phyloP scores from a whole-genome alignment of 495 filamentous ascomycete genomes.

The Ascodesmis nigricans region DNA sequence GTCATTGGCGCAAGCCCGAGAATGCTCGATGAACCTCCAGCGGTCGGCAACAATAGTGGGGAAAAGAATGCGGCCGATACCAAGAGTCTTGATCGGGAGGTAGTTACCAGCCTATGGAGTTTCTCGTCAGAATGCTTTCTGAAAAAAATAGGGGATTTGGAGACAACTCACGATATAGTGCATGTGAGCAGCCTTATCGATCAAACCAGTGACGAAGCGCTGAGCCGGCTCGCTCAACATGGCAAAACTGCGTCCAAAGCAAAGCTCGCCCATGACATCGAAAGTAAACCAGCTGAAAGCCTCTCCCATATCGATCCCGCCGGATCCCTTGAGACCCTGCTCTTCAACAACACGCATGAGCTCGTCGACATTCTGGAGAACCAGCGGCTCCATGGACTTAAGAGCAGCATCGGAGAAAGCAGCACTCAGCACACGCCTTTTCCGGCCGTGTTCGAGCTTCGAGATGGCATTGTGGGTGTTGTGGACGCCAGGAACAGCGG shows the following conservation, averaged over 20 bases:
- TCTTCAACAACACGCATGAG: constrained; percentile 24
- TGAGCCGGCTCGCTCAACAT: constrained; percentile 24
- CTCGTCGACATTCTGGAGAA: constrained; percentile 28
- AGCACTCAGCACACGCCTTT: constrained; percentile 32
- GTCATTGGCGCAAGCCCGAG: constrained; percentile 32
- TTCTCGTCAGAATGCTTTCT: background rate
- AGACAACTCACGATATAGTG: constrained; percentile 30
- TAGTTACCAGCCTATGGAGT: constrained; percentile 33
- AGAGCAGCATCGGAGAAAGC: constrained; percentile 33
- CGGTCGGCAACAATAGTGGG: constrained; percentile 33
- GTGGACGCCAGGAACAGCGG: constrained; percentile 33
- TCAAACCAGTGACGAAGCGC: constrained; percentile 28
- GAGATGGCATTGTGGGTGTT: constrained; percentile 36
- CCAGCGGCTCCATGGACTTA: constrained; percentile 31
- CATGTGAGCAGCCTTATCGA: constrained; percentile 31
- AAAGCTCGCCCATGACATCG: constrained; percentile 28
- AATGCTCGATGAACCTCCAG: constrained; percentile 40
- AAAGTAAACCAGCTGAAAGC: constrained; percentile 34
- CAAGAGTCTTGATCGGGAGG: constrained; percentile 32
- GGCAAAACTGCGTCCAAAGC: constrained; percentile 20
- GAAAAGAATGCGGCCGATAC: constrained; percentile 37
- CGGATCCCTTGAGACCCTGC: constrained; percentile 15
- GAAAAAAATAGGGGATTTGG: background rate
- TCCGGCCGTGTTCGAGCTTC: constrained; percentile 31
- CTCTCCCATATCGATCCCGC: constrained; percentile 28